These are phyloP conservation scores for Nitzschia inconspicua DNA, from an alignment of 108 stramenopile species.

Conservation along the genomic window DNA sequence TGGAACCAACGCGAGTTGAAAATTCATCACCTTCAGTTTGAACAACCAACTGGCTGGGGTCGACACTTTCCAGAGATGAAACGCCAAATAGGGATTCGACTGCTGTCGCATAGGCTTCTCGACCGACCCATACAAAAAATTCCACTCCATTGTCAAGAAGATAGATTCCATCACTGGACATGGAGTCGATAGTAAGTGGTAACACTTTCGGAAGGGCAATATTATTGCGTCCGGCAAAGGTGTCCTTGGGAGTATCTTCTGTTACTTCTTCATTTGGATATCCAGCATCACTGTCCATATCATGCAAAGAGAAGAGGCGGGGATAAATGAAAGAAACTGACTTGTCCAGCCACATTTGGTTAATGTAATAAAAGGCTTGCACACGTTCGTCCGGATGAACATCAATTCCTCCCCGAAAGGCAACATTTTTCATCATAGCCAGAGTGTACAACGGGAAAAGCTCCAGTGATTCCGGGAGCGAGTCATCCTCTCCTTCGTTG, in stretches of 20 bases:
- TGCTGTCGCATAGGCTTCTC: slow-evolving; percentile 73
- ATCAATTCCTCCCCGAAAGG: slow-evolving; percentile 95
- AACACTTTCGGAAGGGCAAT: slow-evolving; percentile 77
- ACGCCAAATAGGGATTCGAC: slow-evolving; percentile 85
- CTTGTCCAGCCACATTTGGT: slow-evolving; percentile 79
- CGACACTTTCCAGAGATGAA: slow-evolving; percentile 78
- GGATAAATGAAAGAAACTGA: slow-evolving; percentile 88
- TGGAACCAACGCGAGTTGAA: slow-evolving; percentile 69
- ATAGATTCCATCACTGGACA: slow-evolving; percentile 84
- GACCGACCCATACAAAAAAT: slow-evolving; percentile 94
- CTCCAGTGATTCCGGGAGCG: slow-evolving; percentile 71
- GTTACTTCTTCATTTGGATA: slow-evolving; percentile 40
- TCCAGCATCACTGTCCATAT: slow-evolving; percentile 76
- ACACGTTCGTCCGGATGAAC: slow-evolving; percentile 94
- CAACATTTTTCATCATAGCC: slow-evolving; percentile 94
- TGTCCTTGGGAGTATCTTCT: slow-evolving; percentile 30
- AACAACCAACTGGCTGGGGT: slow-evolving; percentile 53
- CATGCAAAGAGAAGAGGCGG: slow-evolving; percentile 93
- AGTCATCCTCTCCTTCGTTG: slow-evolving; percentile 40
- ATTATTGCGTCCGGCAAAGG: slow-evolving; percentile 58
- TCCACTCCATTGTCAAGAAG: slow-evolving; percentile 93
- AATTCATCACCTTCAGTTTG: slow-evolving; percentile 65
- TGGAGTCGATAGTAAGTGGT: slow-evolving; percentile 77
- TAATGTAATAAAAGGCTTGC: slow-evolving; percentile 69
- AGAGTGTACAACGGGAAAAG: slow-evolving; percentile 95